Percentiles rank a stretch among this genome's conserved stretches.
These are phyloP conservation scores for Mycena polygramma DNA, from an alignment of 768 basidiomycete genomes.

Conservation along the genomic window DNA sequence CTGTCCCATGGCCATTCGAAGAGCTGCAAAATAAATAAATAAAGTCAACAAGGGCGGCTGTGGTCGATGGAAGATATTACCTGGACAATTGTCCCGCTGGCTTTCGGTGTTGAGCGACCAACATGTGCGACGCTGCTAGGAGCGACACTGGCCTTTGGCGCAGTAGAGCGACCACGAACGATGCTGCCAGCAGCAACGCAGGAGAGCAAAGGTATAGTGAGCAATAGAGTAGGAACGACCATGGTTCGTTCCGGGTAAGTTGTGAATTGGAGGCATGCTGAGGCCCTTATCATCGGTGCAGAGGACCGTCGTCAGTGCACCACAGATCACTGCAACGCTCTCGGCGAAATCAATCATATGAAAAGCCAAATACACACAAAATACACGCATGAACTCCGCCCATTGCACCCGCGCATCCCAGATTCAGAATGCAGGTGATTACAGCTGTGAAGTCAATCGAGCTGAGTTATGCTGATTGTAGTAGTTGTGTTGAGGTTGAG, in stretches of 20 bases:
- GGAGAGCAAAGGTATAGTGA: conserved; percentile 1
- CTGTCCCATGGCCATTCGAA: conserved; percentile 59
- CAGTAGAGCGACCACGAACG: not conserved
- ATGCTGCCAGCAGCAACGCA: conserved; percentile 26
- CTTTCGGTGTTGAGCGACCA: conserved; percentile 28
- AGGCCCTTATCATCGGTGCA: not conserved
- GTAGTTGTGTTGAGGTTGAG: too few species aligned
- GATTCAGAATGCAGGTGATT: too few species aligned
- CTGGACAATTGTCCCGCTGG: conserved; percentile 48
- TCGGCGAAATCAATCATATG: too few species aligned
- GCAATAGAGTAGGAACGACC: conserved; percentile 4
- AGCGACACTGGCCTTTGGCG: not conserved
- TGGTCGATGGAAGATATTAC: not conserved
- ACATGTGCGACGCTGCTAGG: conserved; percentile 13
- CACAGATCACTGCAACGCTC: not conserved
- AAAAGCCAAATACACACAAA: too few species aligned
- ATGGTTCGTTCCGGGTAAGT: conserved; percentile 4
- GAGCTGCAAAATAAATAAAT: conserved; percentile 44
- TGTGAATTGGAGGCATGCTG: not conserved
- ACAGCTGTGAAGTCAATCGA: too few species aligned
- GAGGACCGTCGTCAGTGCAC: not conserved
- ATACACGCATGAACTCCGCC: too few species aligned
- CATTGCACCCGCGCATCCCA: too few species aligned
- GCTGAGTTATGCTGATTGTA: too few species aligned
- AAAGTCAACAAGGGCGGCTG: not conserved